Percentiles rank a stretch among this genome's conserved stretches.
Conservation (phyloP, 2,329 filamentous ascomycete species). For the Trichophyton equinum region DNA sequence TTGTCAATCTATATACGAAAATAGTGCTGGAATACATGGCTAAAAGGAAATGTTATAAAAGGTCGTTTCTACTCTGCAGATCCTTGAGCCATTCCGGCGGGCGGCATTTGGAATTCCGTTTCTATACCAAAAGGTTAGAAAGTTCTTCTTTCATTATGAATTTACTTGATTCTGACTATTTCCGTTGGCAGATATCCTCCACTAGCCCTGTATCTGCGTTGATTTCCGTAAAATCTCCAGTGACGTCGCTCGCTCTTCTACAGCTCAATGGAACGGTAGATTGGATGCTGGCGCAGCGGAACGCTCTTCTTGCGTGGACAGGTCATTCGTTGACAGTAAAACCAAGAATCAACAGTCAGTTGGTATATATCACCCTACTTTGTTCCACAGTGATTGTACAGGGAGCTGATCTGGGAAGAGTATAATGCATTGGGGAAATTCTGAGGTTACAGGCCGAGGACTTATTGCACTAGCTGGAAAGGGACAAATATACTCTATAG, state of each 20-base stretch:
- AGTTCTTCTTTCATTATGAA: neutral
- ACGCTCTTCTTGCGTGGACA: slow-evolving; percentile 90
- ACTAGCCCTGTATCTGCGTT: slow-evolving; percentile 78
- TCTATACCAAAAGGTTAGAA: slow-evolving; percentile 60
- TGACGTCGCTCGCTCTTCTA: slow-evolving; percentile 75
- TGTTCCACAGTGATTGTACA: neutral
- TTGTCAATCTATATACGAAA: neutral
- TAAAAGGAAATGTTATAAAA: slow-evolving; percentile 24
- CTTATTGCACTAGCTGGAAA: slow-evolving; percentile 72
- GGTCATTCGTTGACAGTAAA: slow-evolving; percentile 70
- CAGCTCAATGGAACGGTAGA: slow-evolving; percentile 88
- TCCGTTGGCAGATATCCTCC: slow-evolving; percentile 53
- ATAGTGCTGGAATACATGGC: neutral
- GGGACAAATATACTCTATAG: slow-evolving; percentile 80
- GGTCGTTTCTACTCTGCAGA: slow-evolving; percentile 77
- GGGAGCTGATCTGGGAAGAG: slow-evolving; percentile 39
- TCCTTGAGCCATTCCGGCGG: slow-evolving; percentile 73
- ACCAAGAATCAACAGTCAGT: slow-evolving; percentile 59
- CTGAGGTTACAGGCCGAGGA: slow-evolving; percentile 75
- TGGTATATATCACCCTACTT: slow-evolving; percentile 35
- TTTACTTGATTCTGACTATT: neutral
- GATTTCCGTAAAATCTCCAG: slow-evolving; percentile 73
- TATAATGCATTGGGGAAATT: slow-evolving; percentile 82
- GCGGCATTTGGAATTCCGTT: slow-evolving; percentile 79
- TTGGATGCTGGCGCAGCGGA: slow-evolving; percentile 83